Evolutionary conservation across 352 stramenopile species (phyloP).

Genomic region (Phytophthora crassamura): DNA sequence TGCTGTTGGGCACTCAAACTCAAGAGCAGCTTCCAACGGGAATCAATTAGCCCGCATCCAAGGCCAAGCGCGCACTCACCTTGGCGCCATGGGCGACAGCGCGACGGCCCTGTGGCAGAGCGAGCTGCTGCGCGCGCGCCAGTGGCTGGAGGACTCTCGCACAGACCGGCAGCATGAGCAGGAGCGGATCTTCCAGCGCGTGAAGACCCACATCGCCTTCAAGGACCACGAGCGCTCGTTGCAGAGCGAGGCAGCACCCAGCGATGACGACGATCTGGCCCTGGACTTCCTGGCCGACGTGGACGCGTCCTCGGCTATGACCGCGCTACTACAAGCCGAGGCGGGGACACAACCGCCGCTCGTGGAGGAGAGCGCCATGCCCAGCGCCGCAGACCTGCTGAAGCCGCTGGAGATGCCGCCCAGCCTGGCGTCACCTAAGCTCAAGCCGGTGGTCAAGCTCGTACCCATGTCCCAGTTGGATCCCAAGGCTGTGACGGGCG

Average conservation of each 20-base stretch:
- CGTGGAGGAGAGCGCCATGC: conserved; percentile 19
- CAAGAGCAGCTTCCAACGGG: too few relatives aligned
- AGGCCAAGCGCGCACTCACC: conserved; percentile 7
- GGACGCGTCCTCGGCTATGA: conserved; percentile 55
- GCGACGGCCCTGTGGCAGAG: conserved; percentile 43
- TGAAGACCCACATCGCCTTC: conserved; percentile 52
- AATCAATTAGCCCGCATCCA: too few relatives aligned
- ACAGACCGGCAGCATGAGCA: conserved; percentile 24
- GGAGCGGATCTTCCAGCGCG: conserved; percentile 31
- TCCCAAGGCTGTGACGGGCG: conserved; percentile 22
- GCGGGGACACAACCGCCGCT: conserved; percentile 5
- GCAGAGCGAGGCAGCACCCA: conserved; percentile 28
- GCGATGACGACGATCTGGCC: conserved; percentile 42
- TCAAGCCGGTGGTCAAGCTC: conserved; percentile 15
- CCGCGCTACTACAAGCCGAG: conserved; percentile 51
- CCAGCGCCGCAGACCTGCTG: conserved; percentile 22
- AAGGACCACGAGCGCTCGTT: conserved; percentile 46
- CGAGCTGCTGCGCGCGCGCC: conserved; percentile 49
- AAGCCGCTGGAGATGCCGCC: conserved; percentile 45
- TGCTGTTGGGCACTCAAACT: too few relatives aligned
- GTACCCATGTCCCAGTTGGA: conserved; percentile 29
- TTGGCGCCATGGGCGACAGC: conserved; percentile 31
- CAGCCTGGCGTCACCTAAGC: conserved; percentile 29
- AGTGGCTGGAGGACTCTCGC: conserved; percentile 37
- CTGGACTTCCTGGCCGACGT: conserved; percentile 69